These are phyloP conservation scores for Anacardium occidentale DNA, from an alignment of 345 rosid genomes.

Conservation along the genomic window DNA sequence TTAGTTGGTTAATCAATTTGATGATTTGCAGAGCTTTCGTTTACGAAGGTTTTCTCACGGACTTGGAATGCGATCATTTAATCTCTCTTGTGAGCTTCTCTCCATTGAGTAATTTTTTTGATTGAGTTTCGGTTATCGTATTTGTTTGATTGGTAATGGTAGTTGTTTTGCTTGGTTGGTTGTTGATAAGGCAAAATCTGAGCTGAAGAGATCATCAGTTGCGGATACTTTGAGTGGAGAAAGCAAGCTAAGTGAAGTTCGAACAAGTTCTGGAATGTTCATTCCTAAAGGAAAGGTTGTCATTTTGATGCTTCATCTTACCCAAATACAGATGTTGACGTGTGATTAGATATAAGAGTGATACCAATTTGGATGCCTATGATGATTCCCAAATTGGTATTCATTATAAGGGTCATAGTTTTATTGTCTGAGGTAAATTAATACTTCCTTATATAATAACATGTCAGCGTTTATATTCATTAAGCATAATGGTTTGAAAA, in stretches of 20 bases:
- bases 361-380: no score
- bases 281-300: slow-evolving; percentile 82
- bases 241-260: slow-evolving; percentile 79
- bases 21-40: slow-evolving; percentile 69
- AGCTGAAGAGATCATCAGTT: slow-evolving; percentile 91
- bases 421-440: no score
- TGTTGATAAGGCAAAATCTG: slow-evolving; percentile 60
- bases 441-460: no score
- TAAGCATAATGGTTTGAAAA: neutral
- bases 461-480: no score
- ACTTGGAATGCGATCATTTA: slow-evolving; percentile 92
- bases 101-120: slow-evolving; percentile 5
- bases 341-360: no score
- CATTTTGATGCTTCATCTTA: neutral
- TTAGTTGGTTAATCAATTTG: neutral
- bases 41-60: slow-evolving; percentile 85
- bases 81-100: slow-evolving; percentile 68
- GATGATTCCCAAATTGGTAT: no score
- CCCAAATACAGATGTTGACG: neutral
- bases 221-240: slow-evolving; percentile 84
- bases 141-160: neutral
- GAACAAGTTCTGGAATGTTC: slow-evolving; percentile 97
- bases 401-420: no score
- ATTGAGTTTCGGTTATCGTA: neutral
- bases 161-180: slow-evolving; percentile 5